Conservation (phyloP, 1,139 yeast species). For the Suhomyces atakaporum region DNA sequence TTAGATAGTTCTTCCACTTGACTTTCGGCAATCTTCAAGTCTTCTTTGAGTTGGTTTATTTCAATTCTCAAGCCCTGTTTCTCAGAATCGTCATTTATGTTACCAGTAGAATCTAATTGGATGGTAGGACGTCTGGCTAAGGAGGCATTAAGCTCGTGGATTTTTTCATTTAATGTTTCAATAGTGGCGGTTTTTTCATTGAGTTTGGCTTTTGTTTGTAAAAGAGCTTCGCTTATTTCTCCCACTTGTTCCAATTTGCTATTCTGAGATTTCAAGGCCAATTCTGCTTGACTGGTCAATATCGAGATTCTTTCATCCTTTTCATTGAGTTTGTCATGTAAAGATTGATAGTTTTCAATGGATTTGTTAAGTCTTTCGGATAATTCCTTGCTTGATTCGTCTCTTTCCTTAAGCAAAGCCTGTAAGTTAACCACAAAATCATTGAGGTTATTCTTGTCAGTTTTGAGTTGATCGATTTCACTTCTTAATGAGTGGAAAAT, state of each 20-base stretch:
- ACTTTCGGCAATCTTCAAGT: constrained; percentile 38
- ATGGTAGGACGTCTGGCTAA: constrained; percentile 11
- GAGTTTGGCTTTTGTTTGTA: constrained; percentile 43
- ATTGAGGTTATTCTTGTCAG: constrained; percentile 63
- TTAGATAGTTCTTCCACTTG: constrained; percentile 42
- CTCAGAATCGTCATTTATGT: constrained; percentile 10
- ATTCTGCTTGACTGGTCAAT: constrained; percentile 52
- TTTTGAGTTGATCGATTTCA: constrained; percentile 55
- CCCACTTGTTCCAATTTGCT: constrained; percentile 62
- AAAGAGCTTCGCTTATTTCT: constrained; percentile 47
- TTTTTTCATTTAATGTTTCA: constrained; percentile 27
- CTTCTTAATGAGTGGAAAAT: constrained; percentile 54
- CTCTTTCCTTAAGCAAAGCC: constrained; percentile 62
- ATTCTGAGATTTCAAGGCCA: constrained; percentile 64
- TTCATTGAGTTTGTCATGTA: constrained; percentile 52
- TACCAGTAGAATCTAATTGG: constrained; percentile 3
- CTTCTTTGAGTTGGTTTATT: constrained; percentile 37
- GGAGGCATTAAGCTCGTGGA: constrained; percentile 20
- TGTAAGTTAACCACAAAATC: constrained; percentile 65
- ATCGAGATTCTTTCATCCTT: constrained; percentile 52
- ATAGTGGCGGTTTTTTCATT: constrained; percentile 30
- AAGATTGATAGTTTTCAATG: constrained; percentile 52
- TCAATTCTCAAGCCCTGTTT: constrained; percentile 24
- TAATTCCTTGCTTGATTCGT: constrained; percentile 51
- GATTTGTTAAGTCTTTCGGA: constrained; percentile 53